A percentile compares a stretch with the other conserved stretches of the same genome.
Conservation (phyloP, 768 basidiomycete genomes). For the Lactarius evosmus region DNA sequence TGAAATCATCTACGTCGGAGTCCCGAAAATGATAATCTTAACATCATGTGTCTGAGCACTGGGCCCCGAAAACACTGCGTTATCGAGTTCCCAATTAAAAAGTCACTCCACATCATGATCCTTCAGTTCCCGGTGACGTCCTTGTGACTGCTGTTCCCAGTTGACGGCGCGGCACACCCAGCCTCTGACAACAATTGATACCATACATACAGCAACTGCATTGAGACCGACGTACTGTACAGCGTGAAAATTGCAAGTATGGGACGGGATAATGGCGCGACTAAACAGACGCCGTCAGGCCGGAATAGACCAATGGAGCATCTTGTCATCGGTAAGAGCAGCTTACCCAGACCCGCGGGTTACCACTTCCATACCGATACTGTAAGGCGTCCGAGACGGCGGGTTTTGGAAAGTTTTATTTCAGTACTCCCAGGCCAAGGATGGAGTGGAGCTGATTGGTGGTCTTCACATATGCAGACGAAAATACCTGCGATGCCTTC, state of each 20-base stretch:
- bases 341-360: neutral
- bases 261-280: neutral
- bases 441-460: neutral
- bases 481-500: neutral
- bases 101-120: neutral
- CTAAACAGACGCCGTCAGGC: neutral
- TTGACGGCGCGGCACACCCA: neutral
- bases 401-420: too few relatives aligned
- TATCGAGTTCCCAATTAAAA: neutral
- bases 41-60: neutral
- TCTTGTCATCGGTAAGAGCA: neutral
- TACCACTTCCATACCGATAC: too few relatives aligned
- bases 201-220: neutral
- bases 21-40: neutral
- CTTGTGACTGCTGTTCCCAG: neutral
- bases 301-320: neutral
- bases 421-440: too few relatives aligned
- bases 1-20: neutral
- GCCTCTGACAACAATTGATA: neutral
- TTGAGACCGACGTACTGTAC: neutral
- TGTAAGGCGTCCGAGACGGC: too few relatives aligned
- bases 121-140: neutral
- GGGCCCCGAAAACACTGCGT: neutral
- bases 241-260: neutral
- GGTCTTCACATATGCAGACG: neutral